Conservation (phyloP, 306 rosid species). For the Hylodesmum podocarpum region DNA sequence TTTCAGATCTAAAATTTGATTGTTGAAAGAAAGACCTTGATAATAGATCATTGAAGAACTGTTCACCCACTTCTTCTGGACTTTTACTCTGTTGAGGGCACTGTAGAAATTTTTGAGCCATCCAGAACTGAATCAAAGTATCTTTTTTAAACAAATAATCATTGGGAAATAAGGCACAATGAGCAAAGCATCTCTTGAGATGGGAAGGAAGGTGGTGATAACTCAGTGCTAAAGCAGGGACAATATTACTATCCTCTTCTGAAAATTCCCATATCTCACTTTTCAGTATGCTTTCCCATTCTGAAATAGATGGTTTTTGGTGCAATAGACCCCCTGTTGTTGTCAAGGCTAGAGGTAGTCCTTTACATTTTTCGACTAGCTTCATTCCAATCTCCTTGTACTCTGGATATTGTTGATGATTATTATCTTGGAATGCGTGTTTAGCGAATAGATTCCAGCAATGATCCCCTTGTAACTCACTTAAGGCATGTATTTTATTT, state of each 20-base stretch:
- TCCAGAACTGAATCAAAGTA: neutral
- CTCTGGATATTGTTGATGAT: neutral
- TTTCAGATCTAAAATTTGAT: neutral
- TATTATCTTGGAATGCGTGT: neutral
- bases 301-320: neutral
- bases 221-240: neutral
- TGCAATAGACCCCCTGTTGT: neutral
- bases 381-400: neutral
- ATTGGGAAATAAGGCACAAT: neutral
- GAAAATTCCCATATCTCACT: neutral
- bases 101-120: neutral
- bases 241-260: neutral
- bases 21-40: neutral
- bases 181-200: neutral
- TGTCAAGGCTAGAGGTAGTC: neutral
- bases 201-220: neutral
- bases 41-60: neutral
- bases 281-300: neutral
- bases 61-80: neutral
- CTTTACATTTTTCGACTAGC: neutral
- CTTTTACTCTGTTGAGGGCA: neutral
- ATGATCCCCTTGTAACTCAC: neutral
- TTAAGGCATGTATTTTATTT: neutral
- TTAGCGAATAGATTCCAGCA: neutral
- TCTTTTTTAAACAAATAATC: neutral